Percentiles rank a stretch among this genome's conserved stretches.
phyloP scores from a whole-genome alignment of 306 rosid genomes.

The Cucumis cinereus region DNA sequence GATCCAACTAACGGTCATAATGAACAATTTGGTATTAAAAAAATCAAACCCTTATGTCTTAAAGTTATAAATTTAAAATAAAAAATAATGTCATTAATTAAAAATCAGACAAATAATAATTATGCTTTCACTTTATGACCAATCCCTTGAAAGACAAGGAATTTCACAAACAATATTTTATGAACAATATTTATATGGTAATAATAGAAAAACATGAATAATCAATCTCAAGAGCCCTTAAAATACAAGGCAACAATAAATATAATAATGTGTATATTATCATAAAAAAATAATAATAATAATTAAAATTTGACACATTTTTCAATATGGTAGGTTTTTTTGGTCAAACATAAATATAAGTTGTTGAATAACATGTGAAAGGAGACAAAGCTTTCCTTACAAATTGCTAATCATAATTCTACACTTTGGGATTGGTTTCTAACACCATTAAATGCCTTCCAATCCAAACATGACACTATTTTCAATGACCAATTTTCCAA shows the following conservation, averaged over 20 bases:
- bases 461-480: neutral
- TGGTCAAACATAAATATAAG: neutral
- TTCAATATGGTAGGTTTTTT: neutral
- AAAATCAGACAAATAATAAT: neutral
- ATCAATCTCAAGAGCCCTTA: neutral
- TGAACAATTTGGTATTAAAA: neutral
- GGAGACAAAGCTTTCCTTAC: neutral
- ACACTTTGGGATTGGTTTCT: constrained; percentile 4
- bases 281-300: neutral
- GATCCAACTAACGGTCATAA: neutral
- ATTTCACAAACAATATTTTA: neutral
- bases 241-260: neutral
- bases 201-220: neutral
- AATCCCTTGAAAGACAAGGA: neutral
- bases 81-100: neutral
- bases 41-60: neutral
- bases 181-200: neutral
- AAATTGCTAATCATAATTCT: neutral
- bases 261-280: neutral
- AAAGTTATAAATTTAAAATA: too few species aligned
- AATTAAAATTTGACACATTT: neutral
- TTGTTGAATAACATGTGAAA: constrained; percentile 1
- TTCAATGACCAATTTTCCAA: neutral
- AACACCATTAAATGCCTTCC: neutral
- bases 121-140: neutral